phyloP scores from a whole-genome alignment of 139 green algal species.

The Dunaliella sp. region DNA sequence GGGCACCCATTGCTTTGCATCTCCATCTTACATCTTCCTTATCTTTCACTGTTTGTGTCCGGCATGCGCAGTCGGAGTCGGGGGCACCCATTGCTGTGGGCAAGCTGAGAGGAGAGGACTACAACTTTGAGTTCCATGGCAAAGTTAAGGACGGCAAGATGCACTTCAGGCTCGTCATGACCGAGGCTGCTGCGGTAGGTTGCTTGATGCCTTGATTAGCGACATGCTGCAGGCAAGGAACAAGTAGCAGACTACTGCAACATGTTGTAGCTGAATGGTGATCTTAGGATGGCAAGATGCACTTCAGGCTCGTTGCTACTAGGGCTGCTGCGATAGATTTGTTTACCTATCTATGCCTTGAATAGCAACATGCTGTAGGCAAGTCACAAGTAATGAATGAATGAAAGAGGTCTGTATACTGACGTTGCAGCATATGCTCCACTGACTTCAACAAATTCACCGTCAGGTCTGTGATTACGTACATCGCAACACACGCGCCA shows the following conservation, averaged over 20 bases:
- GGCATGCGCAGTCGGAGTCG: conserved; percentile 2
- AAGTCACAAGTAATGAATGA: neutral
- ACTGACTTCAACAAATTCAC: no score
- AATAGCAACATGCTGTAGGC: neutral
- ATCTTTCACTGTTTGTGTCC: no score
- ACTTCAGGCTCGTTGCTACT: conserved; percentile 83
- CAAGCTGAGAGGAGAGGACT: conserved; percentile 85
- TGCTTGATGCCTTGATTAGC: no score
- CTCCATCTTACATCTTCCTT: no score
- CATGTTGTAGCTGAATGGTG: neutral
- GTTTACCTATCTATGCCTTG: neutral
- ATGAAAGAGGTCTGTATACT: neutral
- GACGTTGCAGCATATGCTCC: no score
- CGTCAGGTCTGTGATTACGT: no score
- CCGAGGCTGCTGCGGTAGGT: conserved; percentile 30
- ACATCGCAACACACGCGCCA: no score
- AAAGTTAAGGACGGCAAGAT: conserved; percentile 79
- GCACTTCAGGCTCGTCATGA: conserved; percentile 85
- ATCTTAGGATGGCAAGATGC: conserved; percentile 72
- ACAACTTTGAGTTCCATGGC: conserved; percentile 84
- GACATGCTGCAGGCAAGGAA: neutral
- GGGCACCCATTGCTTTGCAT: no score
- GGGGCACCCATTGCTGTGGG: conserved; percentile 58
- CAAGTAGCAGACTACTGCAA: neutral
- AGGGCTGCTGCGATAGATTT: conserved; percentile 23